Evolutionary conservation across 1,284 basidiomycete species (phyloP).

Genomic region (Rhodotorula mucilaginosa): DNA sequence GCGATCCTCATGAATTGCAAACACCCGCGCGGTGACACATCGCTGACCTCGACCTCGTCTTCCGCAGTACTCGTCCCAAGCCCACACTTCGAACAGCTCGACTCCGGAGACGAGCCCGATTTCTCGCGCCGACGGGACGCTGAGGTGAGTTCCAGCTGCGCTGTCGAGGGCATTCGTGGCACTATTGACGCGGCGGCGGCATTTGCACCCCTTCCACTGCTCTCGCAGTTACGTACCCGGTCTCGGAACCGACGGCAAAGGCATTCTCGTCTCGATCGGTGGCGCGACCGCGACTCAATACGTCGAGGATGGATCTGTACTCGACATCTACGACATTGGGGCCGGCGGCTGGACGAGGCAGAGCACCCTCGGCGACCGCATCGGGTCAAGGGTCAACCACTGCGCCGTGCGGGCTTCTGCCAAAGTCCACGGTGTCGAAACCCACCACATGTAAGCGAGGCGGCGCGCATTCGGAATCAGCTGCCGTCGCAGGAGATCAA

Average conservation of each 20-base stretch:
- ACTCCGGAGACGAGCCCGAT: slow-evolving; percentile 38
- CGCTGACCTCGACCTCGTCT: not conserved
- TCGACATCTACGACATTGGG: slow-evolving; percentile 45
- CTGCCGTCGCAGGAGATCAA: no score
- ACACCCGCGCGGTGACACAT: no score
- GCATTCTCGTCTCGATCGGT: slow-evolving; percentile 44
- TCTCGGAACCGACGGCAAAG: slow-evolving; percentile 37
- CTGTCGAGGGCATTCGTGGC: no score
- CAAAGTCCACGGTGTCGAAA: slow-evolving; percentile 41
- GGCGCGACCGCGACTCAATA: slow-evolving; percentile 41
- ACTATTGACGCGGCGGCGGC: no score
- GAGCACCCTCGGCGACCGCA: slow-evolving; percentile 36
- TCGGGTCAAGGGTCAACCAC: slow-evolving; percentile 41
- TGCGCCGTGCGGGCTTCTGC: slow-evolving; percentile 42
- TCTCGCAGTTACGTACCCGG: slow-evolving; percentile 34
- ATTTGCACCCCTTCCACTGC: no score
- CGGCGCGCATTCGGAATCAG: no score
- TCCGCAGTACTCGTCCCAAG: slow-evolving; percentile 30
- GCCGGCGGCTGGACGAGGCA: slow-evolving; percentile 43
- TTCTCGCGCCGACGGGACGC: slow-evolving; percentile 41
- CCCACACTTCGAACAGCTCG: slow-evolving; percentile 35
- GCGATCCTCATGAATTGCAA: no score
- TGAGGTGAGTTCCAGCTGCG: slow-evolving; percentile 10
- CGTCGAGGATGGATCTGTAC: slow-evolving; percentile 34
- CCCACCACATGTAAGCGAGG: slow-evolving; percentile 24